Evolutionary conservation across 2,329 filamentous ascomycete species (phyloP), one percentile per base, ranked within the genome.

Genomic region (Phialocephala subalpina): DNA sequence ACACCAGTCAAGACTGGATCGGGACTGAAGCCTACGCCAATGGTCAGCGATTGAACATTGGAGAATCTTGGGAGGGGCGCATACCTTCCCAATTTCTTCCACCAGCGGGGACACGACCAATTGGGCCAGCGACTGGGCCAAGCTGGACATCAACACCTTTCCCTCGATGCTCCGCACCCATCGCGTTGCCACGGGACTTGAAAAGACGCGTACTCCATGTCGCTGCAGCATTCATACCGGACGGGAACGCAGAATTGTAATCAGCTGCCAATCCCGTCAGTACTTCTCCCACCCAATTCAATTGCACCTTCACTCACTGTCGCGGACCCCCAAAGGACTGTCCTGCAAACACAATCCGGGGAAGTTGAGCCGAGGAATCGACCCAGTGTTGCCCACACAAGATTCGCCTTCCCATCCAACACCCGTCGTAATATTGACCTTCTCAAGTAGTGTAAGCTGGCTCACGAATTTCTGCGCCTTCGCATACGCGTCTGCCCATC

Each of bases 401-500:
- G 67, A 45, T 49, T 75, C 72, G 1, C 70, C 74, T 45, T 74
- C 67, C 74, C 75, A 77, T 27, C 76, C 76, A 22, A 90, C 90
- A 78, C 95, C 95, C 0, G 94, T 97, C 2, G 96, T 98, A 69
- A 99, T 79, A 78, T 98, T 98, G 80, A 98, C 93, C 80, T 95
- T 95, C 77, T 95, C 92, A 1, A 91, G 90, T 63, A 95, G 78
- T 0, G 91, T 94, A 87, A 95, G 92, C 57, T 87, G 85, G 66
- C 87, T 86, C 18, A 95, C 92, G 27, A 94, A 79, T 3, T 81
- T 77, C 65, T 88, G 84, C 0, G 92, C 92, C 74, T 91, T 93
- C 60, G 80, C 79, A 74, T 94, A 95, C 71, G 91, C 92, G 40
- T 87, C 86, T 33, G 82, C 81, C 92, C 92, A 95, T 3, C 70